Conservation (phyloP, 2,329 filamentous ascomycete genomes). For the Sarocladium kiliense region DNA sequence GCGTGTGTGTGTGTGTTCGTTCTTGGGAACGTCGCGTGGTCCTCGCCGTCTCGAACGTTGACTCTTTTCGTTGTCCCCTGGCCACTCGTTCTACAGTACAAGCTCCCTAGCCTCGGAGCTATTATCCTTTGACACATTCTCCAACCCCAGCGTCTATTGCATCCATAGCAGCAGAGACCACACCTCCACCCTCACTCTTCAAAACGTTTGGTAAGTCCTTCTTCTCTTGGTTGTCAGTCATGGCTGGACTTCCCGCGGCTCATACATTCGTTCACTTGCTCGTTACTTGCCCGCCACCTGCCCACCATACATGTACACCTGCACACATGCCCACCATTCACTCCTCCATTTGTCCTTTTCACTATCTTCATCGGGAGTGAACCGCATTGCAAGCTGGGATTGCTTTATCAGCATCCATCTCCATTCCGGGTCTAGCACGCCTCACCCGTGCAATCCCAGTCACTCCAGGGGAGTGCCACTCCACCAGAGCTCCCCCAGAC, state of each 20-base stretch:
- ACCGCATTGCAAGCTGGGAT: conserved; percentile 14
- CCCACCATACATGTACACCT: too few relatives aligned
- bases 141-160: background rate
- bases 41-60: background rate
- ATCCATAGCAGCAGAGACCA: background rate
- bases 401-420: conserved; percentile 31
- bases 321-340: background rate
- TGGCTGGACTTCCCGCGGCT: too few relatives aligned
- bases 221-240: too few relatives aligned
- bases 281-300: background rate
- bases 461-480: conserved; percentile 33
- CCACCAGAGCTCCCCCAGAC: conserved; percentile 34
- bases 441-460: conserved; percentile 46
- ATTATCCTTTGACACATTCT: background rate
- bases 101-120: conserved; percentile 1
- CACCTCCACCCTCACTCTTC: too few relatives aligned
- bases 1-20: background rate
- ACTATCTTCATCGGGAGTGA: background rate
- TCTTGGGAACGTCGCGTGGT: background rate
- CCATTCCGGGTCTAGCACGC: conserved; percentile 40
- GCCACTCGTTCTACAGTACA: background rate
- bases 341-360: background rate
- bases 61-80: conserved; percentile 1
- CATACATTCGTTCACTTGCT: background rate
- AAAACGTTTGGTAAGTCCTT: conserved; percentile 1